Evolutionary conservation across 2,329 filamentous ascomycete genomes (phyloP).

Genomic region (Paraphoma chrysanthemicola): DNA sequence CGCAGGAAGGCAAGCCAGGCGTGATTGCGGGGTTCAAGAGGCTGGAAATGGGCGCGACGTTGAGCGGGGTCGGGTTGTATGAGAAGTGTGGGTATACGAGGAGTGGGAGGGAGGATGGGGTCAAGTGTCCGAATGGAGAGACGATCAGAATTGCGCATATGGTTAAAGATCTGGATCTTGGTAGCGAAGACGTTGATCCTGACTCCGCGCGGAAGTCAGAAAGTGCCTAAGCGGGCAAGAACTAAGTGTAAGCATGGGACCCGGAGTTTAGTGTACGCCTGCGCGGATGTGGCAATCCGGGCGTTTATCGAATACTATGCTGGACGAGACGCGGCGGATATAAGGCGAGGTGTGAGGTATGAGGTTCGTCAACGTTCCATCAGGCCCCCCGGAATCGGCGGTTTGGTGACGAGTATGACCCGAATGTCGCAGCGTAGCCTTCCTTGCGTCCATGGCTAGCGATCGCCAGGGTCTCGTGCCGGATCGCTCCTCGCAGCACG

Average conservation of each 20-base stretch:
- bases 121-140: conserved; percentile 44
- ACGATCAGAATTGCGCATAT: conserved; percentile 43
- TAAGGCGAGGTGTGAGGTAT: too few species aligned
- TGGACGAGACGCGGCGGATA: too few species aligned
- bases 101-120: conserved; percentile 42
- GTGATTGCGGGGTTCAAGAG: conserved; percentile 31
- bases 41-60: conserved; percentile 46
- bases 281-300: too few species aligned
- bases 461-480: neutral
- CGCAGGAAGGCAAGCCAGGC: conserved; percentile 20
- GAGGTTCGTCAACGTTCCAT: neutral
- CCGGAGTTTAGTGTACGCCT: too few species aligned
- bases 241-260: too few species aligned
- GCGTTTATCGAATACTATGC: too few species aligned
- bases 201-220: neutral
- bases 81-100: conserved; percentile 43
- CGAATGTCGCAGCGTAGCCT: neutral
- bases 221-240: neutral
- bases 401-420: conserved; percentile 7
- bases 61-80: conserved; percentile 43
- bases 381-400: neutral
- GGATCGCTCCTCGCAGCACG: conserved; percentile 13
- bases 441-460: neutral
- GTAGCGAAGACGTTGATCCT: neutral
- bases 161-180: conserved; percentile 33